A percentile compares a stretch with the other conserved stretches of the same genome.
Conservation (phyloP, 2,329 filamentous ascomycete species). For the Helicocarpus griseus region DNA sequence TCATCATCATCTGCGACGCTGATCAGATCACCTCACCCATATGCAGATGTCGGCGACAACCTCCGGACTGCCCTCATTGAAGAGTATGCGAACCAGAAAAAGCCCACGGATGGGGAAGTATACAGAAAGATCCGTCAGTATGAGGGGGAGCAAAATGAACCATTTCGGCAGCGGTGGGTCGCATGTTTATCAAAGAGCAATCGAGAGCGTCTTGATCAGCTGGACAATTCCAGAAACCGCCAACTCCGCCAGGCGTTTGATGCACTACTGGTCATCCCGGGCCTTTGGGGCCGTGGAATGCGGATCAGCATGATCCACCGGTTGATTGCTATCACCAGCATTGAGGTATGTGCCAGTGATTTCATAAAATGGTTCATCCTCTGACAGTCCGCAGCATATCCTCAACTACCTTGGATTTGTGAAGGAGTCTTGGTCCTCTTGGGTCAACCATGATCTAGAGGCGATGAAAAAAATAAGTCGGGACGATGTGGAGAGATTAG, state of each 20-base stretch:
- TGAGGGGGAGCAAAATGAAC: constrained; percentile 7
- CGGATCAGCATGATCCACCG: constrained; percentile 20
- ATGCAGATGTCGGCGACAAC: constrained; percentile 16
- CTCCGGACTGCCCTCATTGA: constrained; percentile 17
- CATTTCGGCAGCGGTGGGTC: constrained; percentile 9
- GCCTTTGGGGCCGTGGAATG: constrained; percentile 24
- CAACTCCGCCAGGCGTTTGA: constrained; percentile 28
- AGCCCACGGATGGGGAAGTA: constrained; percentile 19
- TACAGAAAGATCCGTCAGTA: constrained; percentile 22
- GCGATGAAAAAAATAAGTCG: constrained; percentile 14
- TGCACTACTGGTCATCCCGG: constrained; percentile 21
- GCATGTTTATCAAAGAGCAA: too few species aligned
- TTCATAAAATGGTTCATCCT: constrained; percentile 5
- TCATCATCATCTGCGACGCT: too few species aligned
- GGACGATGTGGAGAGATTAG: constrained; percentile 13
- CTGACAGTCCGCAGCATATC: constrained; percentile 12
- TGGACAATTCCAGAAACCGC: too few species aligned
- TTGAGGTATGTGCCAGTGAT: constrained; percentile 18
- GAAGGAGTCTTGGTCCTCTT: constrained; percentile 14
- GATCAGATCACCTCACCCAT: too few species aligned
- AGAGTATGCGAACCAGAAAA: constrained; percentile 21
- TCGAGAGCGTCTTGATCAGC: too few species aligned
- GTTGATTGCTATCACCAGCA: constrained; percentile 21
- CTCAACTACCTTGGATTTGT: constrained; percentile 13
- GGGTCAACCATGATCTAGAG: constrained; percentile 10